Evolutionary conservation across 2,329 filamentous ascomycete species (phyloP), one percentile per base, ranked within the genome.

Genomic region (Stagonosporopsis cucurbitacearum): DNA sequence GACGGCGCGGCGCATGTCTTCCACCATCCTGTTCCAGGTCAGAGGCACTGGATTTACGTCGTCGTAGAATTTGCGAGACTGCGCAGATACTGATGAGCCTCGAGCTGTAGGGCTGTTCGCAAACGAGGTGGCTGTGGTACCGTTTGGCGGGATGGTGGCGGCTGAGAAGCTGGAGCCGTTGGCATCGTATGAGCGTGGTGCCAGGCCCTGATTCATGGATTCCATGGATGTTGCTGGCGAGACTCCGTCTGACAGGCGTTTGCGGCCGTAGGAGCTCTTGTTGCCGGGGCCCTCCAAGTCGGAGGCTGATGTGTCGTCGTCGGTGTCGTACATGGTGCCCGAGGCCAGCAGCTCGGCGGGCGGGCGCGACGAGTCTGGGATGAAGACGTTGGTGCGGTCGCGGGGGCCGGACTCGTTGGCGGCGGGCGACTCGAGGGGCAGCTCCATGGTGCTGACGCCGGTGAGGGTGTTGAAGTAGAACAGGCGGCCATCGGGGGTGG

Each of bases 381-480:
- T 88, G 70, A 86, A 88, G 59, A 96, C 88, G 73, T 96, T 94
- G 78, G 89, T 93, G 58, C 92, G 88, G 76, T 98, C 92, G 64
- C 89, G 85, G 2, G 95, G 95, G 1, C 94, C 94, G 51, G 84
- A 89, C 77, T 99, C 95, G 62, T 86, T 88, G 17, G 86, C 77
- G 6, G 90, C 91, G 1, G 95, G 93, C 15, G 94, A 94, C 74
- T 99, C 95, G 23, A 99, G 82, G 1, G 95, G 95, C 58, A 99
- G 80, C 73, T 99, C 95, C 86, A 93, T 95, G 60, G 91, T 96
- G 71, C 91, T 96, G 70, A 96, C 92, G 51, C 94, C 93, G 0
- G 95, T 99, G 79, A 97, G 87, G 60, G 94, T 98, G 76, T 99
- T 99, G 83, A 96, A 98, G 79, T 98, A 99, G 77, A 96, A 99